These are phyloP conservation scores for Pyrrhoderma noxium DNA, from an alignment of 1,284 basidiomycete genomes.

Conservation along the genomic window DNA sequence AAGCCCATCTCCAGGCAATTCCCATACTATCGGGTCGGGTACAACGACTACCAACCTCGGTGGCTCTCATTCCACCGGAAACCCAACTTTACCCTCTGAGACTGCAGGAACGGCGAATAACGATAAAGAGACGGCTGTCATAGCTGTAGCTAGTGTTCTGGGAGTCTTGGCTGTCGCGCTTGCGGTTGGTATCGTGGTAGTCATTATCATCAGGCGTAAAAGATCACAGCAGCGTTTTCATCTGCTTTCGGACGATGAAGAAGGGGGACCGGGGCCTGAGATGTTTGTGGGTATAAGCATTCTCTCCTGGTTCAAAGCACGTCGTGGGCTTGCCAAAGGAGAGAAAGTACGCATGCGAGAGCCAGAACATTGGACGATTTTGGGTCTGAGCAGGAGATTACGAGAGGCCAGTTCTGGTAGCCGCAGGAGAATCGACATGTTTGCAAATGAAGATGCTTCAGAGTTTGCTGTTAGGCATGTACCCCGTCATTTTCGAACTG, in stretches of 20 bases:
- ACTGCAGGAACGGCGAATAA: neutral
- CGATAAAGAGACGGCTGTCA: constrained; percentile 30
- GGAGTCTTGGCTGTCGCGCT: constrained; percentile 24
- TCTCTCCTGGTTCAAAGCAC: constrained; percentile 10
- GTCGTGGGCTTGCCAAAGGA: neutral
- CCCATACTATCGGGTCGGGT: constrained; percentile 16
- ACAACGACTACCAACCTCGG: neutral
- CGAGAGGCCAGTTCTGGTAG: neutral
- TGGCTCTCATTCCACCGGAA: neutral
- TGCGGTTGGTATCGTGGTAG: constrained; percentile 19
- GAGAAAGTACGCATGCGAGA: constrained; percentile 13
- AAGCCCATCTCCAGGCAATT: constrained; percentile 12
- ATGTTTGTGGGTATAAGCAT: constrained; percentile 2
- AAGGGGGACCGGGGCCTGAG: constrained; percentile 5
- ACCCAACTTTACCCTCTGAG: neutral
- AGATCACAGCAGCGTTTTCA: constrained; percentile 18
- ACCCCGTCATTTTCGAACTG: constrained; percentile 21
- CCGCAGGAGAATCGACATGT: constrained; percentile 52
- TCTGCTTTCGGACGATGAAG: constrained; percentile 16
- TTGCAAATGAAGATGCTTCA: constrained; percentile 65
- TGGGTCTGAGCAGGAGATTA: constrained; percentile 4
- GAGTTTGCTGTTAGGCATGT: constrained; percentile 33
- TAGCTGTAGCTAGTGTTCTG: constrained; percentile 51
- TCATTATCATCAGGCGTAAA: constrained; percentile 20
- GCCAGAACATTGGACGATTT: constrained; percentile 7